Evolutionary conservation across 176 grass and related monocot species (phyloP).

Genomic region (Triticum turgidum): DNA sequence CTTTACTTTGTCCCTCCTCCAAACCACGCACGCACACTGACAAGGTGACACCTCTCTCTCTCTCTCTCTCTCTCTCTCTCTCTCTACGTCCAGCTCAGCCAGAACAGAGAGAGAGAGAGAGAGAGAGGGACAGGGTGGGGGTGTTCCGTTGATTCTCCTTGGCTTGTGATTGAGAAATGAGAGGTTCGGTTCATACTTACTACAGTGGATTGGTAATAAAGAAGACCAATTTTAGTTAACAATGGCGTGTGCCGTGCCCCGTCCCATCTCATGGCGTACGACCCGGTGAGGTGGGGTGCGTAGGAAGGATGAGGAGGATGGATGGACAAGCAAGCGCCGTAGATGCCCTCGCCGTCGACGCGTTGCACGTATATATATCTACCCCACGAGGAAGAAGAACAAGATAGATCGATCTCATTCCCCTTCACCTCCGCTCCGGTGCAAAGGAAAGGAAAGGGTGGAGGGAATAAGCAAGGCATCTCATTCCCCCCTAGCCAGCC

Average conservation of each 20-base stretch:
- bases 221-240: not conserved
- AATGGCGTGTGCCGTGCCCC: not conserved
- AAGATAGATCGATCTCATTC: not conserved
- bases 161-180: not conserved
- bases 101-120: too few relatives aligned
- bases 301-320: not conserved
- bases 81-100: not conserved
- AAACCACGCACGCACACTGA: not conserved
- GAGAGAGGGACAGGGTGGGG: too few relatives aligned
- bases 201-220: not conserved
- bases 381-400: not conserved
- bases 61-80: not conserved
- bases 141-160: not conserved
- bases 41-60: not conserved
- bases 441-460: constrained; percentile 32
- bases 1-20: constrained; percentile 24
- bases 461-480: constrained; percentile 72
- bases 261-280: not conserved
- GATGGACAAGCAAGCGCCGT: not conserved
- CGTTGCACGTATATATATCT: not conserved
- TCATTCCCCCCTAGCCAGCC: constrained; percentile 46
- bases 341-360: not conserved
- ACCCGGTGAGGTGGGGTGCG: not conserved
- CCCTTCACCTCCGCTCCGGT: too few relatives aligned
- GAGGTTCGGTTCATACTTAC: not conserved